These are phyloP conservation scores for Lactuca sativa DNA, from an alignment of 129 eudicot species.

Conservation along the genomic window DNA sequence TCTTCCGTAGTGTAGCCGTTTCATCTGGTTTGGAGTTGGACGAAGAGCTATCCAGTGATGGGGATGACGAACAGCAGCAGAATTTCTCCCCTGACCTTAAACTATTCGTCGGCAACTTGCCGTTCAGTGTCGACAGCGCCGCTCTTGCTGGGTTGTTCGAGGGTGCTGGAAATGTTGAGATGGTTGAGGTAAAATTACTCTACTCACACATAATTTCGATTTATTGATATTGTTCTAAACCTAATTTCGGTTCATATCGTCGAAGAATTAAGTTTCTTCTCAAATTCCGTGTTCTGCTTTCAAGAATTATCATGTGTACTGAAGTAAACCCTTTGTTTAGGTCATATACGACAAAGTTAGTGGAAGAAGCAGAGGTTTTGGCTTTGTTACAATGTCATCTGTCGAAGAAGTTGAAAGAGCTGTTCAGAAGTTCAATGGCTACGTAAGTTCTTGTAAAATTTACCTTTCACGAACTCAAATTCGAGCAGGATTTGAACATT, in stretches of 20 bases:
- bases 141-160: slow-evolving; percentile 83
- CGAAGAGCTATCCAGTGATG: slow-evolving; percentile 35
- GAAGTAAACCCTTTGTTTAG: slow-evolving; percentile 21
- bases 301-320: slow-evolving; percentile 4
- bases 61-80: slow-evolving; percentile 33
- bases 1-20: slow-evolving; percentile 42
- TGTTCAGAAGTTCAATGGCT: slow-evolving; percentile 66
- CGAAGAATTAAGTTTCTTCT: background rate
- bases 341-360: slow-evolving; percentile 63
- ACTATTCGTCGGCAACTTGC: slow-evolving; percentile 84
- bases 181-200: slow-evolving; percentile 80
- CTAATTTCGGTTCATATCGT: background rate
- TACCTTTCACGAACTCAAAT: background rate
- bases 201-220: background rate
- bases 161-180: slow-evolving; percentile 80
- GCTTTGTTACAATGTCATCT: slow-evolving; percentile 74
- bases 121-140: slow-evolving; percentile 80
- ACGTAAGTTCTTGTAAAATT: slow-evolving; percentile 43
- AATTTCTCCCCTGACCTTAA: slow-evolving; percentile 78
- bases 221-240: background rate
- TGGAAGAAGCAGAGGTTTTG: slow-evolving; percentile 85
- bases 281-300: background rate
- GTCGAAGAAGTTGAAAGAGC: slow-evolving; percentile 60
- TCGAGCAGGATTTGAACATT: slow-evolving; percentile 6
- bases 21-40: slow-evolving; percentile 53